Base-by-base conservation (phyloP, 2,329 filamentous ascomycete genomes). In the Aspergillus tanneri region DNA sequence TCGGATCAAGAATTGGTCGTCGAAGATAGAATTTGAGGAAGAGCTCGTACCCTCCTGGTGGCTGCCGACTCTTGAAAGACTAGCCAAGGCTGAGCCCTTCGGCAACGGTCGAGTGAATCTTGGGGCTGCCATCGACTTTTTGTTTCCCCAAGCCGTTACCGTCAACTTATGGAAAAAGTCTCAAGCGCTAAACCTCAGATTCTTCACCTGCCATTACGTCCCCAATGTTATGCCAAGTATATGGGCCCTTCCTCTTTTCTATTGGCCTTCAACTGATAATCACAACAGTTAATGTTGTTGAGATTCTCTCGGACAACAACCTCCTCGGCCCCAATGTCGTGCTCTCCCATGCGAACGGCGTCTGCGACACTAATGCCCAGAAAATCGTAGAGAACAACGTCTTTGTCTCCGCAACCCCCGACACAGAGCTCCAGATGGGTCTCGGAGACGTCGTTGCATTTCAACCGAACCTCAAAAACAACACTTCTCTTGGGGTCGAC, bases 361-460 rank as follows among this genome's bases (percentile, higher is more conserved):
- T 59, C 5, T 46, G 54, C 1, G 8, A 45, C 7, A 27, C 30
- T 7, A 63, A 67, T 16, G 43, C 54, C 3, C 22, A 56, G 8
- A 53, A 55, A 4, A 48, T 66, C 12, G 47, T 47, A 4, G 21
- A 57, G 12, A 45, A 46, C 2, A 47, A 51, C 2, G 49, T 56
- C 0, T 59, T 51, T 25, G 47, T 66, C 28, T 63, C 63, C 6
- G 53, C 56, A 10, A 66, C 63, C 2, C 63, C 64, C 3, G 57
- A 61, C 23, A 64, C 63, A 10, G 64, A 66, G 38, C 38, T 64
- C 12, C 62, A 66, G 36, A 67, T 67, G 64, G 62, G 55, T 3
- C 59, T 60, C 39, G 63, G 63, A 5, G 44, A 59, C 11, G 54
- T 57, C 18, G 53, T 65, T 34, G 56, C 53, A 6, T 63, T 67